Conservation (phyloP, 139 green algal species). For the Tetradesmus lagerheimii region DNA sequence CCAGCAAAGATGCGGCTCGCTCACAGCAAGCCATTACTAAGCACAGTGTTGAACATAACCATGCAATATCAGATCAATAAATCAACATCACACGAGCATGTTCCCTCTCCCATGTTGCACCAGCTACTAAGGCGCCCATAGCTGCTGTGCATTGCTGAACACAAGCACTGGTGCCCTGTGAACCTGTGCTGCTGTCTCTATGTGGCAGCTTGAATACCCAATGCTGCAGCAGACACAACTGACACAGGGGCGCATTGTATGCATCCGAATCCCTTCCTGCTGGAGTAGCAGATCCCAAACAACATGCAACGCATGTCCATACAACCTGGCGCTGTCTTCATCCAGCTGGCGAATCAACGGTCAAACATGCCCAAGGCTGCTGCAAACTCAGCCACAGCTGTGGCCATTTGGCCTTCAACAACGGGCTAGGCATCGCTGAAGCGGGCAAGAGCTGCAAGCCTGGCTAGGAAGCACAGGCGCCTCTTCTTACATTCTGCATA, state of each 20-base stretch:
- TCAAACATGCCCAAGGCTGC: too few species aligned
- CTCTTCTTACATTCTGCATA: too few species aligned
- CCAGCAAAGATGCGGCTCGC: not conserved
- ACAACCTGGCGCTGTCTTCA: too few species aligned
- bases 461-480: too few species aligned
- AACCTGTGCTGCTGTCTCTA: not conserved
- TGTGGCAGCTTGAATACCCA: not conserved
- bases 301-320: too few species aligned
- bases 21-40: not conserved
- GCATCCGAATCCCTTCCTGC: too few species aligned
- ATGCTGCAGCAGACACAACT: not conserved
- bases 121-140: not conserved
- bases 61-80: not conserved
- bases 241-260: not conserved
- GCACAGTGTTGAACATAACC: not conserved
- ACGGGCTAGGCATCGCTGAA: too few species aligned
- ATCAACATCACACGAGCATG: not conserved
- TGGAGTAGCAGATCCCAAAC: too few species aligned
- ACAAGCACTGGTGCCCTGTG: not conserved
- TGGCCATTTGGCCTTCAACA: too few species aligned
- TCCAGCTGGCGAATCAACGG: too few species aligned
- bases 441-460: too few species aligned
- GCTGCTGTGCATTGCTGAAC: not conserved
- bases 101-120: not conserved
- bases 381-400: too few species aligned